phyloP scores from a whole-genome alignment of 768 basidiomycete species.

The Coprinellus aureogranulatus region DNA sequence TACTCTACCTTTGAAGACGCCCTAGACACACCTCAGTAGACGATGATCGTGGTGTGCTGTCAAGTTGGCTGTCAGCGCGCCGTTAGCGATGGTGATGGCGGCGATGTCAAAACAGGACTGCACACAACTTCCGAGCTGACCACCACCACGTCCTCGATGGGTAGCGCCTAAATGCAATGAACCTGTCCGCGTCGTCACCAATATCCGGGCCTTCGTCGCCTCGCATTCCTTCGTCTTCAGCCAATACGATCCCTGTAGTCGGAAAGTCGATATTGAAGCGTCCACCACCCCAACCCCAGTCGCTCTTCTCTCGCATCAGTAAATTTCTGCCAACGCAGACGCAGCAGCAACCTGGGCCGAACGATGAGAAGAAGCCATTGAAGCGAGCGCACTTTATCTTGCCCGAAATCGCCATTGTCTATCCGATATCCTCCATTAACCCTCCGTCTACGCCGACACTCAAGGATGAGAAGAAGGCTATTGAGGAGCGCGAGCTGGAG shows the following conservation, averaged over 20 bases:
- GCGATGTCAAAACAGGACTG: slow-evolving; percentile 3
- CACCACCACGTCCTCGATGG: slow-evolving; percentile 29
- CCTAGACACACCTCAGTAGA: too few relatives aligned
- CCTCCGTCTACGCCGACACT: slow-evolving; percentile 79
- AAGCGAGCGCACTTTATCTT: slow-evolving; percentile 91
- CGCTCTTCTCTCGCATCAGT: slow-evolving; percentile 71
- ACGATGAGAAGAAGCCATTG: slow-evolving; percentile 57
- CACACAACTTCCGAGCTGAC: slow-evolving; percentile 3
- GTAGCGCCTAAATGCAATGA: slow-evolving; percentile 25
- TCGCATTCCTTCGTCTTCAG: slow-evolving; percentile 65
- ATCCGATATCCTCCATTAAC: slow-evolving; percentile 82
- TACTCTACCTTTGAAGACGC: too few relatives aligned
- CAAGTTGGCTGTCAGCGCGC: not conserved
- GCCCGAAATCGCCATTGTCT: slow-evolving; percentile 80
- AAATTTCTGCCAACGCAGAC: slow-evolving; percentile 66
- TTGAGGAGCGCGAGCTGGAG: slow-evolving; percentile 73
- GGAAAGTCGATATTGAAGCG: slow-evolving; percentile 82
- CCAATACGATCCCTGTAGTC: slow-evolving; percentile 74
- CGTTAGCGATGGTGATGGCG: not conserved
- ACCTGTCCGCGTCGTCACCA: slow-evolving; percentile 33
- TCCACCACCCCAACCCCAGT: slow-evolving; percentile 64
- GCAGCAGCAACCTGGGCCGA: slow-evolving; percentile 29
- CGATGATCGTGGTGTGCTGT: too few relatives aligned
- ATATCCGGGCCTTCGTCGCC: slow-evolving; percentile 45
- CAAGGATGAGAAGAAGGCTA: slow-evolving; percentile 78